These are phyloP conservation scores for Trichocladium antarcticum DNA, from an alignment of 495 filamentous ascomycete genomes.

Conservation along the genomic window DNA sequence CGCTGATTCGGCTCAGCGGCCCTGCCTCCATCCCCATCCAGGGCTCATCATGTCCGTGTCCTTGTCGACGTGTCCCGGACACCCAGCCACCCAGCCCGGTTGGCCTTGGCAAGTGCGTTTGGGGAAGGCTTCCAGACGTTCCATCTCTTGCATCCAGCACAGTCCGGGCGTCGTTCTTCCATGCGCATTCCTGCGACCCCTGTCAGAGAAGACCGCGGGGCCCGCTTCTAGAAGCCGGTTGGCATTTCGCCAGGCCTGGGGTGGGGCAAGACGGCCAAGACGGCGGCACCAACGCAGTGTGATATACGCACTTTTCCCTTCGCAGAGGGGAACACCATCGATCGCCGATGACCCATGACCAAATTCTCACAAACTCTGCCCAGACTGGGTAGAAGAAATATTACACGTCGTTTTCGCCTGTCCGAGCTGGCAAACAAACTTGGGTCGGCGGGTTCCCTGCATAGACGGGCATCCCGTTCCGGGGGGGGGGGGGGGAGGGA, in stretches of 20 bases:
- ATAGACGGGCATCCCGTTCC: constrained; percentile 6
- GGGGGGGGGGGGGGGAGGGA: neutral
- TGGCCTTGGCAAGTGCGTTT: constrained; percentile 7
- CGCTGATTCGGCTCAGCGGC: too few species aligned
- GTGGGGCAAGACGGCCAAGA: too few species aligned
- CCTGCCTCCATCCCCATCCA: too few species aligned
- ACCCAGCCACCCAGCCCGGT: too few species aligned
- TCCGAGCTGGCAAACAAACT: constrained; percentile 7
- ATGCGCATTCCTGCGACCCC: constrained; percentile 24
- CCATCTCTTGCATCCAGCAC: constrained; percentile 24
- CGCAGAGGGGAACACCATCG: neutral
- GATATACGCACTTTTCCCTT: too few species aligned
- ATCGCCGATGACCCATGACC: neutral
- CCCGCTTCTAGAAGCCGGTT: constrained; percentile 1
- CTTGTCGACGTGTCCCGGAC: too few species aligned
- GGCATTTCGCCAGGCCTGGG: constrained; percentile 7
- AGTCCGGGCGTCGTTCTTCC: constrained; percentile 11
- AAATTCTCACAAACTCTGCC: neutral
- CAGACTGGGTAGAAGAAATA: neutral
- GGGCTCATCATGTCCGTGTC: too few species aligned
- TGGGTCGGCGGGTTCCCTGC: constrained; percentile 3
- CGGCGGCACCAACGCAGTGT: too few species aligned
- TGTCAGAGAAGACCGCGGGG: neutral
- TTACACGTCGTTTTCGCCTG: neutral
- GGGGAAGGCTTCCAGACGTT: constrained; percentile 26